Evolutionary conservation across 352 stramenopile genomes (phyloP).

Genomic region (Pythium sp.): DNA sequence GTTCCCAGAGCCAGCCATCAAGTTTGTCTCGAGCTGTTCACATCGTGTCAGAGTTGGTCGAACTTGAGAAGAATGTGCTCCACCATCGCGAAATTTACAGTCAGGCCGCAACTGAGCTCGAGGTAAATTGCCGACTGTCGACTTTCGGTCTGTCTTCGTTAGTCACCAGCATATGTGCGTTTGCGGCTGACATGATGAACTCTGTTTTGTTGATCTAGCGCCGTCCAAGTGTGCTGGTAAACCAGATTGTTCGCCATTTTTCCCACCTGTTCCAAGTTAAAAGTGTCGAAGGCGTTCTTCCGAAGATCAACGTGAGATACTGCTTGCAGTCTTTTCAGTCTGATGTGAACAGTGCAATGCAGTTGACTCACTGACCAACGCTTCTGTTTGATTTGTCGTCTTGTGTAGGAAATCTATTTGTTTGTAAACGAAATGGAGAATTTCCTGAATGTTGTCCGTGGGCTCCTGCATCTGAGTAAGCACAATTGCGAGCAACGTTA

Average conservation of each 20-base stretch:
- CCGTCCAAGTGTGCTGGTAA: conserved; percentile 74
- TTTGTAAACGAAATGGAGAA: conserved; percentile 88
- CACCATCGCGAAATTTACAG: conserved; percentile 79
- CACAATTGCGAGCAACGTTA: not conserved
- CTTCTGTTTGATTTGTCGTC: conserved; percentile 4
- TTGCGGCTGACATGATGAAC: not conserved
- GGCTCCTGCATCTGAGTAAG: conserved; percentile 66
- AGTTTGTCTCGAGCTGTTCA: conserved; percentile 61
- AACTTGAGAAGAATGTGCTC: conserved; percentile 81
- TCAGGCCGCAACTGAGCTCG: conserved; percentile 68
- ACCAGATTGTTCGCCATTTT: conserved; percentile 88
- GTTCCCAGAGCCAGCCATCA: conserved; percentile 24
- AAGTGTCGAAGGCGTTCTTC: conserved; percentile 83
- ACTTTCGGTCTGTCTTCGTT: too few species aligned
- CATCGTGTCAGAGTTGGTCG: conserved; percentile 74
- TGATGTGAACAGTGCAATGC: not conserved
- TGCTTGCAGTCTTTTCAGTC: not conserved
- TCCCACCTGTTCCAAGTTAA: conserved; percentile 86
- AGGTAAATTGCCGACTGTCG: conserved; percentile 35
- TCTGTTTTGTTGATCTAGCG: conserved; percentile 29
- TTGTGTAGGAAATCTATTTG: conserved; percentile 71
- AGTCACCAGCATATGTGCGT: not conserved
- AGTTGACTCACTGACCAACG: not conserved
- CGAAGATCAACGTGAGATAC: conserved; percentile 82
- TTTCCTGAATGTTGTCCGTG: conserved; percentile 62